These are phyloP conservation scores for Camellia lanceoleosa DNA, from an alignment of 148 eudicot species.

Conservation along the genomic window DNA sequence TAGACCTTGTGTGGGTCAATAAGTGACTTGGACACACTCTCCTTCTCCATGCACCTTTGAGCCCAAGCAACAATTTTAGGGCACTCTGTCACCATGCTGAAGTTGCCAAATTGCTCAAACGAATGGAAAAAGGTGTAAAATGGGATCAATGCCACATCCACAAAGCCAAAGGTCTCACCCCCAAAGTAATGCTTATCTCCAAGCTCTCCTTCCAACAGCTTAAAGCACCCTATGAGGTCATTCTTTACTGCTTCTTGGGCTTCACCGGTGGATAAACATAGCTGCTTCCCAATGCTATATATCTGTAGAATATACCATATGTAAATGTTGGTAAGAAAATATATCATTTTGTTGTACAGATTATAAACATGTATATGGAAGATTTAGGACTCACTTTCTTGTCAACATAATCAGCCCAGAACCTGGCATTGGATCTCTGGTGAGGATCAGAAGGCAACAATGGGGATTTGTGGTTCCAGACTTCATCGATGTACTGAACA, in stretches of 20 bases:
- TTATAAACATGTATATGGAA: no score
- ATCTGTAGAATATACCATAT: constrained; percentile 15
- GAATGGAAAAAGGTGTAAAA: constrained; percentile 41
- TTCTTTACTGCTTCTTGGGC: constrained; percentile 30
- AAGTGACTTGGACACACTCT: constrained; percentile 39
- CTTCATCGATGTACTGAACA: constrained; percentile 37
- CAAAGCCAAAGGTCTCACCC: constrained; percentile 42
- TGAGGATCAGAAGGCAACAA: constrained; percentile 34
- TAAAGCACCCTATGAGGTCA: constrained; percentile 29
- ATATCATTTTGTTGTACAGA: no score
- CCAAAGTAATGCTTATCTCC: constrained; percentile 51
- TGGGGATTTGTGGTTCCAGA: constrained; percentile 21
- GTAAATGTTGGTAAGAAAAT: no score
- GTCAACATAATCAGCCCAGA: constrained; percentile 36
- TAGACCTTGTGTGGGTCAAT: constrained; percentile 5
- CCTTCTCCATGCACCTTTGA: constrained; percentile 43
- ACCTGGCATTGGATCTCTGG: constrained; percentile 27
- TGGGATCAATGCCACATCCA: constrained; percentile 45
- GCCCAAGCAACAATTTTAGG: constrained; percentile 42
- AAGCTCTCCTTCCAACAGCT: constrained; percentile 39
- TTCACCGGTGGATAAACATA: constrained; percentile 37
- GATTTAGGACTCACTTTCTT: constrained; percentile 13
- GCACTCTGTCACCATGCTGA: constrained; percentile 38
- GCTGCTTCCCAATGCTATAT: constrained; percentile 23
- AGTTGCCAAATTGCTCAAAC: constrained; percentile 33